Conservation (phyloP, 1,284 basidiomycete genomes). For the Apiotrichum mycotoxinovorans region DNA sequence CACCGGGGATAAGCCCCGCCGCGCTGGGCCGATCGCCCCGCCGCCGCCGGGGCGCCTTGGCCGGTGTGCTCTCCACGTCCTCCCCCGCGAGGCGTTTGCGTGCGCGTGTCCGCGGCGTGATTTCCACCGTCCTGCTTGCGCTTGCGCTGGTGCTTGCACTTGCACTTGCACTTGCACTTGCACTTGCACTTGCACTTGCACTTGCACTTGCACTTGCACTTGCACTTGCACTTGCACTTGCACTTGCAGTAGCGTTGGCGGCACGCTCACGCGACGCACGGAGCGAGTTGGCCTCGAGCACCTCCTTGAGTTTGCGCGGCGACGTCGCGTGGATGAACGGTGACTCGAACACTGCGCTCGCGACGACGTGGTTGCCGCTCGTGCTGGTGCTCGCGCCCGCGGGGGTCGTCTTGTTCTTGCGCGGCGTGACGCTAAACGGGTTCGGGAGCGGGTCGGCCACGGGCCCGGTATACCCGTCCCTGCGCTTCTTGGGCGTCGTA, state of each 20-base stretch:
- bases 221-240: no score
- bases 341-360: conserved; percentile 14
- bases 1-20: not conserved
- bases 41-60: conserved; percentile 2
- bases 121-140: conserved; percentile 10
- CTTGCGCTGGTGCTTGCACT: no score
- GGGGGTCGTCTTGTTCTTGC: conserved; percentile 8
- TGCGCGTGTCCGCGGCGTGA: conserved; percentile 47
- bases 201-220: no score
- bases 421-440: conserved; percentile 36
- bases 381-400: not conserved
- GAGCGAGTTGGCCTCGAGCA: conserved; percentile 38
- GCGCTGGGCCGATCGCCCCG: conserved; percentile 1
- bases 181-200: no score
- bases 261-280: conserved; percentile 4
- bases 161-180: no score
- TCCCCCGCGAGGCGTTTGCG: conserved; percentile 46
- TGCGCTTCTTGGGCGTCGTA: conserved; percentile 7
- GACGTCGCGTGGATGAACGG: conserved; percentile 41
- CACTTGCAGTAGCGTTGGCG: no score
- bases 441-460: conserved; percentile 43
- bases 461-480: conserved; percentile 30
- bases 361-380: not conserved
- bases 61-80: conserved; percentile 42
- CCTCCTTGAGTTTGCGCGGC: conserved; percentile 39